Base-by-base conservation (phyloP, 2,329 filamentous ascomycete species). In the Colletotrichum chlorophyti region DNA sequence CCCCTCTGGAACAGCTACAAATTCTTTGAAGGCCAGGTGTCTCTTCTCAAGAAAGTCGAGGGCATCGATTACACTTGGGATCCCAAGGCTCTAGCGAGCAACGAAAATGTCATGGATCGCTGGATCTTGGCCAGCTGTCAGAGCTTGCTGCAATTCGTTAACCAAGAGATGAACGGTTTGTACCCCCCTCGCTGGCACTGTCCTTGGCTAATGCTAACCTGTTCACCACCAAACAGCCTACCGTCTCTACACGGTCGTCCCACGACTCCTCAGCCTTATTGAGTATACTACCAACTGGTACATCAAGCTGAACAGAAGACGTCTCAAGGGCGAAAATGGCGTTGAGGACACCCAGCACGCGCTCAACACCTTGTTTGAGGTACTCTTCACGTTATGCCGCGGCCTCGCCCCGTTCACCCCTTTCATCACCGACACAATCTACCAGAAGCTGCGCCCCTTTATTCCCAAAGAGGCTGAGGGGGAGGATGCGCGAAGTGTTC, bases 251-350 rank as follows among this genome's bases (percentile, higher is more conserved):
- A 98, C 93, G 1, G 94, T 98, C 40, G 93, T 97, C 40, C 93
- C 93, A 7, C 84, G 91, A 63, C 78, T 98, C 60, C 83, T 96
- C 15, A 84, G 83, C 57, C 83, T 96, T 68, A 96, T 97, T 64
- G 94, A 97, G 69, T 93, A 96, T 75, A 93, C 91, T 4, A 97
- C 93, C n/a, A 98, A 98, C 76, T 97, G 93, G 93, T 97, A 97
- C 76, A 97, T 97, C 72, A 86, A 93, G 61, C 96, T 97, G 80
- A 97, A 97, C 79, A 85, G 93, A 52, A 91, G 91, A 73, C 87
- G 93, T 52, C 81, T 97, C 65, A 97, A 97, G 85, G 93, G 93
- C 38, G 93, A 96, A 70, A 87, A 91, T 64, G 92, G 93, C 15
- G 75, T 91, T 21, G 84, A 93, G 12, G 95, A 98, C 71, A 97